Evolutionary conservation across 2,329 filamentous ascomycete genomes (phyloP), one percentile per base, ranked within the genome.

Genomic region (Paraphaeosphaeria minitans): DNA sequence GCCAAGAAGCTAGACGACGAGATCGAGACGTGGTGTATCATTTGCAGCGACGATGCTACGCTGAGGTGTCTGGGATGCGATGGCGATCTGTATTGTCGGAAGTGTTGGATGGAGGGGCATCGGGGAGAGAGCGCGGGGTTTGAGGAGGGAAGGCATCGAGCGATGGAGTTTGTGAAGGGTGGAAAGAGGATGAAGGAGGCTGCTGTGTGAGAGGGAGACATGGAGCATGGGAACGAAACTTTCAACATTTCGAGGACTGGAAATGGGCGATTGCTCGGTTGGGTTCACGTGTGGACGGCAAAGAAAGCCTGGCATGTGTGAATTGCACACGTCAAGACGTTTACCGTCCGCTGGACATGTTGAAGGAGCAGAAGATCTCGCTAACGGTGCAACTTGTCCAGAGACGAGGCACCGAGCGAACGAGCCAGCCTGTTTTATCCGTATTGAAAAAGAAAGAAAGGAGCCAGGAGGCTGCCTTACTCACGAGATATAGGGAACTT

Each of bases 31-130:
- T 96, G 91, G 91, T 96, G 92, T 73, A 85, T 88, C 33, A 92
- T 95, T 10, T 96, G 92, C 72, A 86, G 89, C 48, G 90, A 92
- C 58, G 90, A 95, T 69, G 91, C 89, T 0, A 87, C 86, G 3
- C 78, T 95, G 29, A 83, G 83, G 57, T 96, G 92, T 71, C 71
- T 87, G 0, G 91, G 89, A 3, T 96, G 92, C 67, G 87, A 82
- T 53, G 80, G 79, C 1, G 84, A 93, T 63, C 80, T 92, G 42
- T 96, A 94, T 72, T 96, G 92, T 73, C 81, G 83, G 22, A 80
- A 84, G 16, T 96, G 92, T 79, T 96, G 92, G 92, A 84, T 83
- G 59, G 91, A 94, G 70, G 92, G 92, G 75, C 92, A 96, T 69
- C 79, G 86, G 35, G 88, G 90, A 0, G 86, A 87, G 0, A 81